Evolutionary conservation across 148 eudicot genomes (phyloP), one percentile per base, ranked within the genome.

Genomic region (Gaultheria prostrata): DNA sequence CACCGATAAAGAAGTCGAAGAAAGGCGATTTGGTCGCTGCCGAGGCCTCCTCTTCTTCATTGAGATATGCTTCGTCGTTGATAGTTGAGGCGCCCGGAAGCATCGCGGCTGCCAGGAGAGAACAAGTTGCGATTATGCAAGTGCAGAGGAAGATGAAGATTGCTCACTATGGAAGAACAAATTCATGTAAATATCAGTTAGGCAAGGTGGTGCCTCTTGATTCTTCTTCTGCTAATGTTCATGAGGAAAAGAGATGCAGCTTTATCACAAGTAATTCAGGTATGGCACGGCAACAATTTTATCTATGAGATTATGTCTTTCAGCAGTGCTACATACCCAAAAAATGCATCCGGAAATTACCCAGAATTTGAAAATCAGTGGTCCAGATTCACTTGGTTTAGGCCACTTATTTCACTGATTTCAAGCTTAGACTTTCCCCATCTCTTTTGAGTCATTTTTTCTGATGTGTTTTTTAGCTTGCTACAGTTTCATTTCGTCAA

Each of bases 181-280:
- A 83, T 69, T 88, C 89, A 45, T 84, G 82, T 33, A 88, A 84
- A 69, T 88, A 15, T 78, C 85, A 81, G 17, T 13, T 6, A 80
- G 83, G 82, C 18, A 82, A 83, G 35, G 77, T 85, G 26, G 87
- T 74, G 30, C 80, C 85, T 5, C 32, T 82, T 80, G 89, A 86
- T 53, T 30, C 50, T 65, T 54, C 72, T 45, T 43, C 57, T 6
- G 35, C 82, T 57, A 17, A 56, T 39, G 71, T 61, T 63, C 80
- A 30, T 21, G 88, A 85, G 67, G 90, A 89, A 35, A 92, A 90
- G 75, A 85, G 88, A 84, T 92, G 95, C 91, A 87, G 73, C 80
- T 91, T 92, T 78, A 89, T 92, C 79, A 91, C 95, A 28, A 79
- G 89, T 18, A 92, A 86, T 88, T 92, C 95, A 86, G 95, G 95